Evolutionary conservation across 2,329 filamentous ascomycete species (phyloP).

Genomic region (Sporothrix mexicana): DNA sequence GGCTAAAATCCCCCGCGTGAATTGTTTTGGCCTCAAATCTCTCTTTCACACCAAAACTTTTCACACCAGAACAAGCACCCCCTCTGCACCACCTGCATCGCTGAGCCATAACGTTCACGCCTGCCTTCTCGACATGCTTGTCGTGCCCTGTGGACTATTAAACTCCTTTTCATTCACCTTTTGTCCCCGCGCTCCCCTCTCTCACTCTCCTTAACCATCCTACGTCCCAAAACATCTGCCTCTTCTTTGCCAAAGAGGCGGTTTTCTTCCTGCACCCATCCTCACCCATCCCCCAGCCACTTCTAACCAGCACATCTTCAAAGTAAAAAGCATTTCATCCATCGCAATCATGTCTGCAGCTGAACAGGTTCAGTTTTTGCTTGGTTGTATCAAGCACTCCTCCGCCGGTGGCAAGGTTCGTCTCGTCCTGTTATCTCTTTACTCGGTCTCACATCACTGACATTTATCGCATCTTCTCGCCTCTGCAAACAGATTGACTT

Average conservation of each 20-base stretch:
- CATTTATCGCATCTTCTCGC: neutral
- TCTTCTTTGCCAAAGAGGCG: neutral
- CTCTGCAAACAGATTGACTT: constrained; percentile 64
- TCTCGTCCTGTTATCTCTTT: neutral
- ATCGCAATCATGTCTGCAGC: neutral
- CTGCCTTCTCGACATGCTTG: no score
- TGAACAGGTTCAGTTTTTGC: neutral
- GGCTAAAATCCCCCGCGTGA: no score
- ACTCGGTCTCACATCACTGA: neutral
- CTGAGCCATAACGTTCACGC: neutral
- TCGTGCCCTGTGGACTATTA: no score
- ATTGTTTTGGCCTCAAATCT: neutral
- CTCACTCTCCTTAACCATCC: neutral
- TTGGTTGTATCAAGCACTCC: constrained; percentile 3
- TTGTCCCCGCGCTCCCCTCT: neutral
- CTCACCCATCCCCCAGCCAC: no score
- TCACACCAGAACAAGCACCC: no score
- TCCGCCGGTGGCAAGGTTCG: constrained; percentile 60
- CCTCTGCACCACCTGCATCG: neutral
- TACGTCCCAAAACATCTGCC: neutral
- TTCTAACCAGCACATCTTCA: neutral
- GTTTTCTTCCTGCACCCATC: neutral
- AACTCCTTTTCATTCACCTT: neutral
- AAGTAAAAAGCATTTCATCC: no score
- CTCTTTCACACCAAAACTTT: neutral